A percentile compares a stretch with the other conserved stretches of the same genome.
phyloP scores from a whole-genome alignment of 768 basidiomycete species.

The Panaeolus cyanescens region DNA sequence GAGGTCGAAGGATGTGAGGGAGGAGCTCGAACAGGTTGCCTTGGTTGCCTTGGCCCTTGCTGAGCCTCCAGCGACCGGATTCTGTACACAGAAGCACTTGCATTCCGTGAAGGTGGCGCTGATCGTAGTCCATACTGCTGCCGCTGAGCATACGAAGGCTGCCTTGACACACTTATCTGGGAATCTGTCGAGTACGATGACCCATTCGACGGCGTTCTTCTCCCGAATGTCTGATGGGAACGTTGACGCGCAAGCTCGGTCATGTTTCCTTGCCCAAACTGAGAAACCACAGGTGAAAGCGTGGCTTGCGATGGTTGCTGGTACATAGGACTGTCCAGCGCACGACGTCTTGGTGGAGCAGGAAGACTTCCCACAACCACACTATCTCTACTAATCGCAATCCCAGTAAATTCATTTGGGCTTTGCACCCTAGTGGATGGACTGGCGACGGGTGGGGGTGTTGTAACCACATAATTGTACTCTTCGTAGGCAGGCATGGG shows the following conservation, averaged over 20 bases:
- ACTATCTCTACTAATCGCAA: neutral
- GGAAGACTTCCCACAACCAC: slow-evolving; percentile 22
- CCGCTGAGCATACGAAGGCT: neutral
- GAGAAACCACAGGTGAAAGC: slow-evolving; percentile 22
- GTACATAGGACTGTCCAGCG: neutral
- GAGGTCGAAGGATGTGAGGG: neutral
- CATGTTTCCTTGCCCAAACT: slow-evolving; percentile 4
- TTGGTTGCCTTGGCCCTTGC: neutral
- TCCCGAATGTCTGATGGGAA: slow-evolving; percentile 19
- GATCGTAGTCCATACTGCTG: neutral
- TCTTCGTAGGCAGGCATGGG: slow-evolving; percentile 5
- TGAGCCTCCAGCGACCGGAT: neutral
- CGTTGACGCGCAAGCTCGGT: slow-evolving; percentile 14
- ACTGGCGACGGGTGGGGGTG: slow-evolving; percentile 17
- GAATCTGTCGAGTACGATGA: slow-evolving; percentile 11
- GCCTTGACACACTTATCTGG: neutral
- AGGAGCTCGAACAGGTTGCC: neutral
- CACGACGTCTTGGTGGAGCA: slow-evolving; percentile 33
- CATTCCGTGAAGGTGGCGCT: neutral
- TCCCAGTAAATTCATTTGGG: neutral
- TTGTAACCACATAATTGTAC: slow-evolving; percentile 21
- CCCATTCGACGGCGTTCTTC: slow-evolving; percentile 13
- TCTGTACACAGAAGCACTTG: neutral
- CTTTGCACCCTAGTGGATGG: neutral
- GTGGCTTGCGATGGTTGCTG: slow-evolving; percentile 3